Percentiles rank a stretch among this genome's conserved stretches.
Evolutionary conservation across 805 yeast genomes (phyloP).

Genomic region (Lipomyces anomalus): DNA sequence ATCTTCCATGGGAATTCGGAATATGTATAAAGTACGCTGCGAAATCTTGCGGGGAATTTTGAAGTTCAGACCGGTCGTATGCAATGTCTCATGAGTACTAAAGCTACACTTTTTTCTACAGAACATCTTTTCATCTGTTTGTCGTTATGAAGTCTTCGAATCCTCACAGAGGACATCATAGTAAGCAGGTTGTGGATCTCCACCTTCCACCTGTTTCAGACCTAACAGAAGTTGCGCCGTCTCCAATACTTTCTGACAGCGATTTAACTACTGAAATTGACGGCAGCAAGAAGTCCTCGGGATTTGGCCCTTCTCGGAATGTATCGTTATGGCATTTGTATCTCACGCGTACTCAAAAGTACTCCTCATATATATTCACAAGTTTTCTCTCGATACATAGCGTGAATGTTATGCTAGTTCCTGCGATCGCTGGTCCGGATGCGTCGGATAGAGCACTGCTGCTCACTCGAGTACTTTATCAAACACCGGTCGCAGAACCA

Average conservation of each 20-base stretch:
- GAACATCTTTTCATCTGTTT: too few species aligned
- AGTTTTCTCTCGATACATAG: slow-evolving; percentile 55
- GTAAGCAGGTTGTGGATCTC: too few species aligned
- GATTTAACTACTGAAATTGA: background rate
- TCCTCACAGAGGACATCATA: too few species aligned
- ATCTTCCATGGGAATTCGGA: too few species aligned
- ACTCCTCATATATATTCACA: slow-evolving; percentile 53
- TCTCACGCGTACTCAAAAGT: slow-evolving; percentile 42
- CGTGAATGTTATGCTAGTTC: slow-evolving; percentile 49
- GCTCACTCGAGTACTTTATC: slow-evolving; percentile 58
- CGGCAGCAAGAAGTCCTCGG: background rate
- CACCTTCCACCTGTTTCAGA: slow-evolving; percentile 7
- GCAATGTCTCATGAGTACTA: background rate
- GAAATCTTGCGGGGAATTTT: background rate
- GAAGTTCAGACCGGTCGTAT: background rate
- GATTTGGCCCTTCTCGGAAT: background rate
- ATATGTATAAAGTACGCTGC: background rate
- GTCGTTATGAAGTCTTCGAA: too few species aligned
- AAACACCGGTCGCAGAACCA: slow-evolving; percentile 46
- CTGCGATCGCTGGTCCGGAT: slow-evolving; percentile 41
- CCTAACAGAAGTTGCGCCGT: slow-evolving; percentile 8
- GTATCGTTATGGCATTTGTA: slow-evolving; percentile 10
- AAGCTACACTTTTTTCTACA: too few species aligned
- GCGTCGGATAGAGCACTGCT: slow-evolving; percentile 46
- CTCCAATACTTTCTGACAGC: slow-evolving; percentile 3